Conservation (phyloP, 176 grass and related monocot genomes). For the Guadua angustifolia region DNA sequence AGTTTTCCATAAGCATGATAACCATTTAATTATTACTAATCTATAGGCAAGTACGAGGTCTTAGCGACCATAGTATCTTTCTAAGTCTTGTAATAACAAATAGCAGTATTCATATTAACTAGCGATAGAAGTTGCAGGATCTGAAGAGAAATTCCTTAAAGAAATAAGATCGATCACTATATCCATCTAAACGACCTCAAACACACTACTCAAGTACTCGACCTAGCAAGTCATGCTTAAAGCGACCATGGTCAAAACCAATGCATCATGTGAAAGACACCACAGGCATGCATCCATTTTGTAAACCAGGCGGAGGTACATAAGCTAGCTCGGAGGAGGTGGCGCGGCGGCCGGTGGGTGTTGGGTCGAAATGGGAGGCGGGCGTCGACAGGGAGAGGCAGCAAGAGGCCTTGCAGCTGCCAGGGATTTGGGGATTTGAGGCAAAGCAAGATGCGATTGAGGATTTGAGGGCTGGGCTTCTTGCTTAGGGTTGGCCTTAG, state of each 20-base stretch:
- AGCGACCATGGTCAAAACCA: not conserved
- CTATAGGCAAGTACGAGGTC: not conserved
- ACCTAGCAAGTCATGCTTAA: conserved; percentile 10
- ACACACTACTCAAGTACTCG: not conserved
- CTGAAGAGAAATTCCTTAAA: not conserved
- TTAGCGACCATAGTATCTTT: not conserved
- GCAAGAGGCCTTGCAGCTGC: too few relatives aligned
- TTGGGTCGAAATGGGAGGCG: too few relatives aligned
- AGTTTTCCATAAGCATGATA: too few relatives aligned
- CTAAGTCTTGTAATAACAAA: not conserved
- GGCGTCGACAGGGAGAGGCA: too few relatives aligned
- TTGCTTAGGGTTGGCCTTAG: too few relatives aligned
- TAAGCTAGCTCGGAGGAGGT: conserved; percentile 34
- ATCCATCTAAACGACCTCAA: conserved; percentile 1
- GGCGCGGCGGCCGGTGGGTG: too few relatives aligned
- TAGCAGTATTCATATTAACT: not conserved
- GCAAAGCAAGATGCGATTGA: too few relatives aligned
- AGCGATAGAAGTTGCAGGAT: not conserved
- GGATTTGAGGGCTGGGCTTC: too few relatives aligned
- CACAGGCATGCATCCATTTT: not conserved
- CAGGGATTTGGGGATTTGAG: too few relatives aligned
- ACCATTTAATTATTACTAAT: not conserved
- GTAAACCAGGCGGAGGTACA: conserved; percentile 17
- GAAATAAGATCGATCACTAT: not conserved
- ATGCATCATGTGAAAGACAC: conserved; percentile 15